These are phyloP conservation scores for Iris macrosiphon DNA, from an alignment of 106 monocot species.

Conservation along the genomic window DNA sequence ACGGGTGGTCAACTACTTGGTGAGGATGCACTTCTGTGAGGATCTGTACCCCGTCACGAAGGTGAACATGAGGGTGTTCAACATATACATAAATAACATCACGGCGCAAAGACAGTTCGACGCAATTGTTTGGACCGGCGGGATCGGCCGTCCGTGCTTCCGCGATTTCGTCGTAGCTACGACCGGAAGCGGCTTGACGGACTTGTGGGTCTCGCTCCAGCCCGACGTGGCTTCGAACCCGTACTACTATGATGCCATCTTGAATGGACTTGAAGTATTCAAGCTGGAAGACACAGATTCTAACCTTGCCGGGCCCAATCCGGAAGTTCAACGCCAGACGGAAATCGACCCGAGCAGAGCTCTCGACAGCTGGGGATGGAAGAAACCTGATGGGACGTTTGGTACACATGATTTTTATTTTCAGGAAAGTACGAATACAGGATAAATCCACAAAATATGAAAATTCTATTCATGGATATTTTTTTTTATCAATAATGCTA, in stretches of 20 bases:
- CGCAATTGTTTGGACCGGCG: conserved; percentile 18
- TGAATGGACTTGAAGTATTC: too few species aligned
- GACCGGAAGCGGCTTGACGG: conserved; percentile 3
- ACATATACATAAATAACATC: conserved; percentile 39
- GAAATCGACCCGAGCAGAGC: too few species aligned
- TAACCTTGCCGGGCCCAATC: conserved; percentile 50
- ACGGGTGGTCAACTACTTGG: conserved; percentile 33
- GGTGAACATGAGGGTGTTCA: conserved; percentile 35
- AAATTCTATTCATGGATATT: too few species aligned
- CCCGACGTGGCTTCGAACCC: too few species aligned
- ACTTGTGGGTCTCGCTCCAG: conserved; percentile 37
- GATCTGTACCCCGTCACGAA: conserved; percentile 25
- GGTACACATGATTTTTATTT: too few species aligned
- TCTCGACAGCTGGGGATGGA: neutral
- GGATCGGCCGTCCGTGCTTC: conserved; percentile 27
- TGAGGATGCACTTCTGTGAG: conserved; percentile 41
- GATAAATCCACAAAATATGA: too few species aligned
- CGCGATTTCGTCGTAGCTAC: conserved; percentile 19
- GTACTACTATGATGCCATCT: conserved; percentile 39
- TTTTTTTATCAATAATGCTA: too few species aligned
- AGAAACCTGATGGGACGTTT: too few species aligned
- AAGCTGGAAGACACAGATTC: conserved; percentile 15
- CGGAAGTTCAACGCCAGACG: neutral
- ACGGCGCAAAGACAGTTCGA: conserved; percentile 15
- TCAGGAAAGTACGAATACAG: too few species aligned